Conservation (phyloP, 495 filamentous ascomycete genomes). For the Xylaria telfairii region DNA sequence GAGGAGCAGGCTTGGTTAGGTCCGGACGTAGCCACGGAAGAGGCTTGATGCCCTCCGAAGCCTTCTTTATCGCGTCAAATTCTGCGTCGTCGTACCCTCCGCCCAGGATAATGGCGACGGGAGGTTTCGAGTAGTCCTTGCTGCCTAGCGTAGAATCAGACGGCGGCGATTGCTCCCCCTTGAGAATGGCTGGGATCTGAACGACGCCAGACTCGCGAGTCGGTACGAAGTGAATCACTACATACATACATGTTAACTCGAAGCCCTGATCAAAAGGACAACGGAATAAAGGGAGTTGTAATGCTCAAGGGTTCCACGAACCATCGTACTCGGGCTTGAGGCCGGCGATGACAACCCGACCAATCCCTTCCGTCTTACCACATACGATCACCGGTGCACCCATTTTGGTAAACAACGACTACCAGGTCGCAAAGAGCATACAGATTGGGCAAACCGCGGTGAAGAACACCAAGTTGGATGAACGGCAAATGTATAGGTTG, state of each 20-base stretch:
- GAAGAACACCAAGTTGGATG: background rate
- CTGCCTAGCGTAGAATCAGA: slow-evolving; percentile 36
- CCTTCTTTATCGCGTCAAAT: slow-evolving; percentile 35
- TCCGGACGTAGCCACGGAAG: slow-evolving; percentile 46
- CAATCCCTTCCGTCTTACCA: slow-evolving; percentile 36
- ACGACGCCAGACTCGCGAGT: slow-evolving; percentile 28
- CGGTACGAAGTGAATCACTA: slow-evolving; percentile 42
- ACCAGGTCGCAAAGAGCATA: background rate
- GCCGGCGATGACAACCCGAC: slow-evolving; percentile 35
- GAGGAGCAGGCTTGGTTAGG: slow-evolving; percentile 34
- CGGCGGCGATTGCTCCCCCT: slow-evolving; percentile 30
- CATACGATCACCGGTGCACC: slow-evolving; percentile 38
- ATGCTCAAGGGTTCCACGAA: slow-evolving; percentile 10
- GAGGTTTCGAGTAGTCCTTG: slow-evolving; percentile 38
- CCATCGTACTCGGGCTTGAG: slow-evolving; percentile 45
- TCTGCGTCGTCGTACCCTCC: slow-evolving; percentile 40
- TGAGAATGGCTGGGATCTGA: slow-evolving; percentile 39
- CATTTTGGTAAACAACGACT: slow-evolving; percentile 24
- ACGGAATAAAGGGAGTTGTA: background rate
- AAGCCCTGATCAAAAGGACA: background rate
- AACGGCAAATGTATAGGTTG: background rate
- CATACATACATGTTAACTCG: slow-evolving; percentile 18
- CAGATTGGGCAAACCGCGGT: background rate
- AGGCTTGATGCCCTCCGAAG: slow-evolving; percentile 29
- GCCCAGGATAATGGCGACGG: slow-evolving; percentile 41